A percentile compares a stretch with the other conserved stretches of the same genome.
phyloP scores from a whole-genome alignment of 202 grass and related monocot genomes.

The Tripidium arundinaceum region DNA sequence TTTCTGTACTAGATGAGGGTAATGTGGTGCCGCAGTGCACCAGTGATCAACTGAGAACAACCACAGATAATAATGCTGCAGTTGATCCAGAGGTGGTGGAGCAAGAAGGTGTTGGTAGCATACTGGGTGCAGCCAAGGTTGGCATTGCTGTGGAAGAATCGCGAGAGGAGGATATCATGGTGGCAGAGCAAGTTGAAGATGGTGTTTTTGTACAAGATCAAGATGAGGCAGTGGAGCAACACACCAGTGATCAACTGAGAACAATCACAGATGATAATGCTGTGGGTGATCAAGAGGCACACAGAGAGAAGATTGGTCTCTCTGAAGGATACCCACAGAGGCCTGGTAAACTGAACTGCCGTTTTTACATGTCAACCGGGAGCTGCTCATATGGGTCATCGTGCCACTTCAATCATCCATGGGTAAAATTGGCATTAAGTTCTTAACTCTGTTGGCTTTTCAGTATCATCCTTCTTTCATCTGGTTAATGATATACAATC shows the following conservation, averaged over 20 bases:
- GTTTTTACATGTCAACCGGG: constrained; percentile 42
- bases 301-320: constrained; percentile 33
- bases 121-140: neutral
- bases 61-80: neutral
- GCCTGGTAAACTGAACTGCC: constrained; percentile 42
- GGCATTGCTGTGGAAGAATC: neutral
- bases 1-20: neutral
- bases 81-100: neutral
- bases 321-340: constrained; percentile 44
- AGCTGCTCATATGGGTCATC: constrained; percentile 33
- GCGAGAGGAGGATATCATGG: neutral
- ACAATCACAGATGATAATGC: neutral
- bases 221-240: constrained; percentile 18
- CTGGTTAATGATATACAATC: neutral
- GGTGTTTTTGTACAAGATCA: neutral
- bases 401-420: constrained; percentile 49
- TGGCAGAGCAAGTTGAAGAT: constrained; percentile 3
- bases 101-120: neutral
- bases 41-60: neutral
- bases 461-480: neutral
- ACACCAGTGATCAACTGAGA: neutral
- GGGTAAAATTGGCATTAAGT: constrained; percentile 9
- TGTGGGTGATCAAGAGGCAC: constrained; percentile 11
- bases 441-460: neutral
- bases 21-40: neutral